These are phyloP conservation scores for Yamadazyma tumulicola DNA, from an alignment of 805 yeast species.

Conservation along the genomic window DNA sequence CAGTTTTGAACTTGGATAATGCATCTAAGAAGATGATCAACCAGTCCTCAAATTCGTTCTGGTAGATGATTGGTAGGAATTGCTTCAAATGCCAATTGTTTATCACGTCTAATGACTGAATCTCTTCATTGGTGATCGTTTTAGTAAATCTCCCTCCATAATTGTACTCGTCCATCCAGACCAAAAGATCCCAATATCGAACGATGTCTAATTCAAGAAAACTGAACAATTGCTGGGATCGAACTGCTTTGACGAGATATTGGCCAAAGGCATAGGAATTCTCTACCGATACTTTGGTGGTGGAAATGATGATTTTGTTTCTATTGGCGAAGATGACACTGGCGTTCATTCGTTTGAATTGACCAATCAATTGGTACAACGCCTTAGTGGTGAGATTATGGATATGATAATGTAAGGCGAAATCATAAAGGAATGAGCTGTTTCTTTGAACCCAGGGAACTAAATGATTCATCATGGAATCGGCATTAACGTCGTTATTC, in stretches of 20 bases:
- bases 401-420: slow-evolving; percentile 78
- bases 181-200: slow-evolving; percentile 85
- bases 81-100: slow-evolving; percentile 77
- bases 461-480: slow-evolving; percentile 74
- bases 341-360: slow-evolving; percentile 77
- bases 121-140: slow-evolving; percentile 41
- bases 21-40: slow-evolving; percentile 69
- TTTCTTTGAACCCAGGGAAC: slow-evolving; percentile 84
- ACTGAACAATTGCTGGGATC: slow-evolving; percentile 78
- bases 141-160: slow-evolving; percentile 68
- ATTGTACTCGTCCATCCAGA: slow-evolving; percentile 94
- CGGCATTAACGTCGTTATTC: slow-evolving; percentile 65
- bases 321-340: slow-evolving; percentile 75
- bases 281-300: slow-evolving; percentile 74
- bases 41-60: slow-evolving; percentile 88
- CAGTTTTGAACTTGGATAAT: slow-evolving; percentile 53
- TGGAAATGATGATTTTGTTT: slow-evolving; percentile 67
- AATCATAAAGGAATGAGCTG: slow-evolving; percentile 70
- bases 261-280: slow-evolving; percentile 90
- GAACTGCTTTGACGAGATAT: slow-evolving; percentile 70
- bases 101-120: slow-evolving; percentile 46
- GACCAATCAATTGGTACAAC: slow-evolving; percentile 73
- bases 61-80: slow-evolving; percentile 71
- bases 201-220: slow-evolving; percentile 71
- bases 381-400: slow-evolving; percentile 84